Evolutionary conservation across 176 grass and related monocot species (phyloP).

Genomic region (Oryza brachyantha): DNA sequence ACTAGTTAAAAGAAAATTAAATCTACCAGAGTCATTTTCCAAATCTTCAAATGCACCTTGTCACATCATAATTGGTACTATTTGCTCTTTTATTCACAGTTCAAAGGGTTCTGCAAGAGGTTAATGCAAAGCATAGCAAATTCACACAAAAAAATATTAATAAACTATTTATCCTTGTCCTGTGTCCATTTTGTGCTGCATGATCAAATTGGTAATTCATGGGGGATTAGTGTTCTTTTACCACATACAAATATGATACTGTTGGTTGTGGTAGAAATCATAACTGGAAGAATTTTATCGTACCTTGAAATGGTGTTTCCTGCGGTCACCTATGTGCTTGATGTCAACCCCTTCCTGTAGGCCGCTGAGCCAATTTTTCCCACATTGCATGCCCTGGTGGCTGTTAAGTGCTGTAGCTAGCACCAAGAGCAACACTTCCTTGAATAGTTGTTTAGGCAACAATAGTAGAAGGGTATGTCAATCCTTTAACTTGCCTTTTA

Average conservation of each 20-base stretch:
- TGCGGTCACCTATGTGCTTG: too few relatives aligned
- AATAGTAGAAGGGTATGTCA: background rate
- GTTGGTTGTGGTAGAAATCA: background rate
- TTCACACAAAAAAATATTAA: background rate
- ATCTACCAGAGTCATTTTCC: background rate
- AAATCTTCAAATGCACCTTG: background rate
- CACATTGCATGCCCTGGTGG: background rate
- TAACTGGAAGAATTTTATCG: background rate
- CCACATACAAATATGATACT: background rate
- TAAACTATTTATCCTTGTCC: background rate
- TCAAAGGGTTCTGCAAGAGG: background rate
- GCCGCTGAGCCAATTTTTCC: too few relatives aligned
- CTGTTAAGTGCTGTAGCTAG: background rate
- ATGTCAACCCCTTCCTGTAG: too few relatives aligned
- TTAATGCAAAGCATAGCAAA: background rate
- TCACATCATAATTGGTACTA: background rate
- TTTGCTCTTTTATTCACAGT: background rate
- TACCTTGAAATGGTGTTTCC: background rate
- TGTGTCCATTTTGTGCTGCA: background rate
- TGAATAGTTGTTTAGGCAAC: background rate
- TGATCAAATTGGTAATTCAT: background rate
- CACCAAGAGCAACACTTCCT: background rate
- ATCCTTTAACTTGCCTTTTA: background rate
- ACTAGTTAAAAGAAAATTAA: background rate
- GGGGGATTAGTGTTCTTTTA: background rate